Evolutionary conservation across 208 protist species (phyloP).

Genomic region (Porcisia deanei): DNA sequence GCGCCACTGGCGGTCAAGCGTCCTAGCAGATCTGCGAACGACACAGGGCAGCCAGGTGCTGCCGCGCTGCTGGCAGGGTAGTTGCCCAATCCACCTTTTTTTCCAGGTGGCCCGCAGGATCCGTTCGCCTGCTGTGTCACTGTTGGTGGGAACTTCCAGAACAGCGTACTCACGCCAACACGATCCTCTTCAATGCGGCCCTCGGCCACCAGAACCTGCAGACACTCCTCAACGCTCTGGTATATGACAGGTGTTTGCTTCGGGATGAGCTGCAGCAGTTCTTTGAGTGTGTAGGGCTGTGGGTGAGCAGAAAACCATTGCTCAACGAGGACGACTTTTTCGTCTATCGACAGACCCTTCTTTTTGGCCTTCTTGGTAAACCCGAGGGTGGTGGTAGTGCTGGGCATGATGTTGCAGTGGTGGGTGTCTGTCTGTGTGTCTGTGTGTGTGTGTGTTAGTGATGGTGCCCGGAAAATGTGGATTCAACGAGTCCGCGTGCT

Average conservation of each 20-base stretch:
- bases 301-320: conserved; percentile 62
- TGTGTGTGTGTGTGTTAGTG: conserved; percentile 1
- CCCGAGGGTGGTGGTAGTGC: conserved; percentile 19
- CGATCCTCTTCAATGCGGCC: conserved; percentile 64
- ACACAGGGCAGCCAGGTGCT: neutral
- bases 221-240: conserved; percentile 81
- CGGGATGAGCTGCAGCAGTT: conserved; percentile 59
- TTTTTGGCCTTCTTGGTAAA: conserved; percentile 33
- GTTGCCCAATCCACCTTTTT: neutral
- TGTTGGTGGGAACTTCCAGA: conserved; percentile 70
- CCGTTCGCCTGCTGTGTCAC: neutral
- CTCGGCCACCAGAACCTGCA: conserved; percentile 79
- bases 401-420: neutral
- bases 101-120: neutral
- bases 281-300: conserved; percentile 81
- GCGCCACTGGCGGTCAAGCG: conserved; percentile 4
- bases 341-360: conserved; percentile 86
- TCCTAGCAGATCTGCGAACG: conserved; percentile 15
- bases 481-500: too few species aligned
- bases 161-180: conserved; percentile 76
- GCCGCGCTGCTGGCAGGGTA: neutral
- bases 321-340: conserved; percentile 71
- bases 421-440: conserved; percentile 4
- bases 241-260: conserved; percentile 78
- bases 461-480: neutral